phyloP scores from a whole-genome alignment of 169 alveolate species.

The Cryptosporidium ubiquitum region DNA sequence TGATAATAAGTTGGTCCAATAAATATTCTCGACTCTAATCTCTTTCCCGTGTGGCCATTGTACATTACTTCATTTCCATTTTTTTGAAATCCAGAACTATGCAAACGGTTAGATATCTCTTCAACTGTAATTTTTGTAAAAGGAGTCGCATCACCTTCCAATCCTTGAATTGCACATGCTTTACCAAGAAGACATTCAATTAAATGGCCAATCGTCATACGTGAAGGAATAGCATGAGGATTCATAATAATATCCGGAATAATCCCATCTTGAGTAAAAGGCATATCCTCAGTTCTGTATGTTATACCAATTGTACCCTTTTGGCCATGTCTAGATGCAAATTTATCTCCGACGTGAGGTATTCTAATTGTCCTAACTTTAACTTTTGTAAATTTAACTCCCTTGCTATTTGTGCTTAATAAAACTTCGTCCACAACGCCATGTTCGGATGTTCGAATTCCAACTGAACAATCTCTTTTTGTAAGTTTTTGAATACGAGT shows the following conservation, averaged over 20 bases:
- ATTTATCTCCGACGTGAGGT: conserved; percentile 99
- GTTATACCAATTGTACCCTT: conserved; percentile 99
- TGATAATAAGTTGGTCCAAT: conserved; percentile 99
- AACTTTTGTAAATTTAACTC: conserved; percentile 95
- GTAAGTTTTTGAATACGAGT: conserved; percentile 73
- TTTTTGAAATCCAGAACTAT: conserved; percentile 94
- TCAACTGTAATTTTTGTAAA: conserved; percentile 96
- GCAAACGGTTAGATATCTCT: conserved; percentile 96
- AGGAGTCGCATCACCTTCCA: conserved; percentile 99
- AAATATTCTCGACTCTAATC: conserved; percentile 93
- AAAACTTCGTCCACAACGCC: conserved; percentile 97
- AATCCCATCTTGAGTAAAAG: conserved; percentile 97
- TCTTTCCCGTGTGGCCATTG: conserved; percentile 96
- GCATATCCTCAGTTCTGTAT: conserved; percentile 98
- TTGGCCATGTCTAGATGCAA: conserved; percentile 99
- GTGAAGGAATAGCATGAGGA: conserved; percentile 99
- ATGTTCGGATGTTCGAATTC: conserved; percentile 94
- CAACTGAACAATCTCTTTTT: conserved; percentile 93
- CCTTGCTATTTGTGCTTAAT: conserved; percentile 94
- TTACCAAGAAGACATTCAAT: conserved; percentile 98
- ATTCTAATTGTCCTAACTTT: conserved; percentile 92
- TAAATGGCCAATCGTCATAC: conserved; percentile 99
- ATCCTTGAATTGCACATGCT: conserved; percentile 96
- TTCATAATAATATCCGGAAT: conserved; percentile 98
- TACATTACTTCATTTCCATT: conserved; percentile 99